These are phyloP conservation scores for Cryptococcus sp. DNA, from an alignment of 1,284 basidiomycete genomes.

Conservation along the genomic window DNA sequence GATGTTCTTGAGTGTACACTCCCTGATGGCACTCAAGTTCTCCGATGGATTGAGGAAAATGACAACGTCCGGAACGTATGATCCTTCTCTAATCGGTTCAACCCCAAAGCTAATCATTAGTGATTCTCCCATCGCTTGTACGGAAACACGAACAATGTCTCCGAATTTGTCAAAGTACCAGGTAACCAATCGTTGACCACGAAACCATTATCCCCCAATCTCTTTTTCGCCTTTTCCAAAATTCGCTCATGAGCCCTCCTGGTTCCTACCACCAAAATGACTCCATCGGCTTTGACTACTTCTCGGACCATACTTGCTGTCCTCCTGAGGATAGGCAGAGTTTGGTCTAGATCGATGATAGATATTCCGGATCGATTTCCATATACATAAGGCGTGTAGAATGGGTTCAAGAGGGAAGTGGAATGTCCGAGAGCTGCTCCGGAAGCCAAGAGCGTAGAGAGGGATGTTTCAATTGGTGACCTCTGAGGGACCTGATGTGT, in stretches of 20 bases:
- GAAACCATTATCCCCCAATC: slow-evolving; percentile 69
- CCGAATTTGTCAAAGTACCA: slow-evolving; percentile 86
- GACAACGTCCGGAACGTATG: slow-evolving; percentile 77
- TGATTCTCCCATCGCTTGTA: neutral
- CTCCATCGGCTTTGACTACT: slow-evolving; percentile 74
- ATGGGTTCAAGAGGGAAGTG: slow-evolving; percentile 72
- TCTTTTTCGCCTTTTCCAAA: slow-evolving; percentile 73
- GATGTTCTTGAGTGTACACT: slow-evolving; percentile 76
- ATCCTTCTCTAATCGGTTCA: slow-evolving; percentile 56
- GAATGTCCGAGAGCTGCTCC: slow-evolving; percentile 94
- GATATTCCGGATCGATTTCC: slow-evolving; percentile 85
- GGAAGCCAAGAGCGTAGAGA: slow-evolving; percentile 85
- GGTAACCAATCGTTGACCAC: slow-evolving; percentile 88
- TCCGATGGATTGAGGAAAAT: slow-evolving; percentile 82
- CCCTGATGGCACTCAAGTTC: slow-evolving; percentile 76
- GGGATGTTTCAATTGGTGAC: slow-evolving; percentile 46
- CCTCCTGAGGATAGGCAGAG: slow-evolving; percentile 82
- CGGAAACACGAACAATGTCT: slow-evolving; percentile 55
- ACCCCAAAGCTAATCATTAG: slow-evolving; percentile 55
- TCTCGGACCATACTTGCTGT: slow-evolving; percentile 83
- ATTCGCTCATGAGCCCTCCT: slow-evolving; percentile 69
- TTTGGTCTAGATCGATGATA: slow-evolving; percentile 93
- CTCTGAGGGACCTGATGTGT: slow-evolving; percentile 12
- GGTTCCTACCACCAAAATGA: slow-evolving; percentile 86
- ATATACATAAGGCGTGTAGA: slow-evolving; percentile 90